Evolutionary conservation across 352 stramenopile genomes (phyloP).

Genomic region (Pythium insidiosum): DNA sequence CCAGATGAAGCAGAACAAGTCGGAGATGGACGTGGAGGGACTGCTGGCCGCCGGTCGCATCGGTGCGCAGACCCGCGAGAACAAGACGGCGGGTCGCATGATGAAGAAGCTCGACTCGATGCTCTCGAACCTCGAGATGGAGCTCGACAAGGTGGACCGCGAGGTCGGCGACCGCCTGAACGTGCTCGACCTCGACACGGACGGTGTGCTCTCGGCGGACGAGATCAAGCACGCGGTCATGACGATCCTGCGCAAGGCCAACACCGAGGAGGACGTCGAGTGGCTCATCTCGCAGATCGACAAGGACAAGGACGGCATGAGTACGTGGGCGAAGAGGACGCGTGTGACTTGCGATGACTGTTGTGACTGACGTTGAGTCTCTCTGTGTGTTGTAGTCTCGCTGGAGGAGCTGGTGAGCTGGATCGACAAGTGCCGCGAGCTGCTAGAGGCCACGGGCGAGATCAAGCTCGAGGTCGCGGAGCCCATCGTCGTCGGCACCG

Average conservation of each 20-base stretch:
- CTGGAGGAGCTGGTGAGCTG: slow-evolving; percentile 90
- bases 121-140: slow-evolving; percentile 91
- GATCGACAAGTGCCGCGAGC: slow-evolving; percentile 82
- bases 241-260: slow-evolving; percentile 90
- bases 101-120: slow-evolving; percentile 92
- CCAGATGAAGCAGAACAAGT: slow-evolving; percentile 84
- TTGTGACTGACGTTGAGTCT: slow-evolving; percentile 12
- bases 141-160: slow-evolving; percentile 92
- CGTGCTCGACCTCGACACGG: slow-evolving; percentile 95
- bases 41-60: slow-evolving; percentile 74
- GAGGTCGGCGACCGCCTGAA: slow-evolving; percentile 98
- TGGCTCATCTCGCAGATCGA: slow-evolving; percentile 92
- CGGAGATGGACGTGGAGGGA: slow-evolving; percentile 84
- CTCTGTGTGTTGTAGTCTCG: slow-evolving; percentile 58
- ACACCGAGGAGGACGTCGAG: slow-evolving; percentile 93
- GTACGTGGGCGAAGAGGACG: slow-evolving; percentile 26
- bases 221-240: slow-evolving; percentile 95
- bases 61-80: slow-evolving; percentile 68
- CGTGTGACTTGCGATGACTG: background rate
- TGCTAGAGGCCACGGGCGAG: slow-evolving; percentile 79
- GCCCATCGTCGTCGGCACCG: background rate
- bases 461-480: slow-evolving; percentile 43
- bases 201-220: slow-evolving; percentile 93
- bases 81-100: slow-evolving; percentile 87
- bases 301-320: slow-evolving; percentile 85